A percentile compares a stretch with the other conserved stretches of the same genome.
Conservation (phyloP, 805 yeast genomes). For the Pichia kluyveri region DNA sequence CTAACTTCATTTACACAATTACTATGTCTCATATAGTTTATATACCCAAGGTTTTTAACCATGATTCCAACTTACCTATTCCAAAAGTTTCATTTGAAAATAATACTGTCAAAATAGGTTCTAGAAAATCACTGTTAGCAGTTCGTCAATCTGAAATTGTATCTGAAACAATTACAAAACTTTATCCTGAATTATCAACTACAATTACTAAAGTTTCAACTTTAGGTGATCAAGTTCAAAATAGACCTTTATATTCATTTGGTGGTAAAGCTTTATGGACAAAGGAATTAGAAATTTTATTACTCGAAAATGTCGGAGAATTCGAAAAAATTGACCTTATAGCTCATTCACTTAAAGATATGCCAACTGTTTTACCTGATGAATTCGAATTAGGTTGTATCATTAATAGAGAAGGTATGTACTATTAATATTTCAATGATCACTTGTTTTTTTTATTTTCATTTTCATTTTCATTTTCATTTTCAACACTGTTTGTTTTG, state of each 20-base stretch:
- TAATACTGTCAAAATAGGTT: slow-evolving; percentile 53
- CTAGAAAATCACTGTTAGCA: slow-evolving; percentile 82
- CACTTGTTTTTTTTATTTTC: background rate
- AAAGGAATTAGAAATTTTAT: slow-evolving; percentile 76
- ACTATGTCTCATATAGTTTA: slow-evolving; percentile 6
- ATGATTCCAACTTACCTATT: background rate
- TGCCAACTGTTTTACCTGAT: slow-evolving; percentile 84
- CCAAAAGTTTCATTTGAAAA: slow-evolving; percentile 6
- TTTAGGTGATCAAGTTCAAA: slow-evolving; percentile 82
- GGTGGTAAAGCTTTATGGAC: slow-evolving; percentile 98
- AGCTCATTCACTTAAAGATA: slow-evolving; percentile 88
- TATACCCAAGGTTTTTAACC: slow-evolving; percentile 8
- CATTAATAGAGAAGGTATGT: slow-evolving; percentile 56
- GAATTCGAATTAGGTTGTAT: slow-evolving; percentile 87
- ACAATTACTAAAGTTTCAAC: slow-evolving; percentile 76
- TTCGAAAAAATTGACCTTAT: slow-evolving; percentile 73
- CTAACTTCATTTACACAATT: background rate
- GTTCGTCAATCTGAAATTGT: slow-evolving; percentile 78
- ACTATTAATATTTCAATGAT: slow-evolving; percentile 2
- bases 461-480: background rate
- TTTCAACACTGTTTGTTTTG: background rate
- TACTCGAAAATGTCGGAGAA: slow-evolving; percentile 54
- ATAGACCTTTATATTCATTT: slow-evolving; percentile 81
- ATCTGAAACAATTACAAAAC: slow-evolving; percentile 43
- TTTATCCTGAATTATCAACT: slow-evolving; percentile 58